Evolutionary conservation across 352 stramenopile species (phyloP).

Genomic region (Globisporangium rhizosaccharum): DNA sequence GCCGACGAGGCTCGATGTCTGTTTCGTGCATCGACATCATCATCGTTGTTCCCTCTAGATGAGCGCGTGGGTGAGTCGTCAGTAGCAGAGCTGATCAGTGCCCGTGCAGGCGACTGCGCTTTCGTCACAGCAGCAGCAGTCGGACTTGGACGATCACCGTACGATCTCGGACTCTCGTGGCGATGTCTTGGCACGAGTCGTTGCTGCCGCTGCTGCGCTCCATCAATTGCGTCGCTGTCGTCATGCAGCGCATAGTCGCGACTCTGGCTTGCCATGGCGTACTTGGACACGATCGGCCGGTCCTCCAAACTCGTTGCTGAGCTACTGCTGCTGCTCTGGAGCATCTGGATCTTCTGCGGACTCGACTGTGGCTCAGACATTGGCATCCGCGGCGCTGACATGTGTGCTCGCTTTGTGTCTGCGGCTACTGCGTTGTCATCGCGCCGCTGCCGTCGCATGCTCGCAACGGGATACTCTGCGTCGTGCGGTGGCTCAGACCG

Average conservation of each 20-base stretch:
- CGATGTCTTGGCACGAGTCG: not conserved
- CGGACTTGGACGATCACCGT: slow-evolving; percentile 40
- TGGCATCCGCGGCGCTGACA: not conserved
- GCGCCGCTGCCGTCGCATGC: not conserved
- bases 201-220: not conserved
- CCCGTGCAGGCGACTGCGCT: not conserved
- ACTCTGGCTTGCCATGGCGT: slow-evolving; percentile 14
- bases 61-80: not conserved
- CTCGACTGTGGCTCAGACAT: slow-evolving; percentile 10
- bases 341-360: slow-evolving; percentile 37
- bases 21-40: not conserved
- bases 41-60: slow-evolving; percentile 4
- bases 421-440: not conserved
- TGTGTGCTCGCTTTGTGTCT: not conserved
- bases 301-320: slow-evolving; percentile 18
- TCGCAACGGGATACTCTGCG: not conserved
- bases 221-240: not conserved
- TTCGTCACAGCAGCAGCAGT: slow-evolving; percentile 13
- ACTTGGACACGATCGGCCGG: slow-evolving; percentile 31
- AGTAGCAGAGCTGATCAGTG: not conserved
- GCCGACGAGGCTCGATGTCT: not conserved
- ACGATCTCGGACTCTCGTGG: not conserved
- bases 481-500: not conserved
- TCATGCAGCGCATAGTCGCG: not conserved
- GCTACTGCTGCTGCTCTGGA: slow-evolving; percentile 23